Base-by-base conservation (phyloP, 169 alveolate genomes). In the Ichthyophthirius multifiliis region DNA sequence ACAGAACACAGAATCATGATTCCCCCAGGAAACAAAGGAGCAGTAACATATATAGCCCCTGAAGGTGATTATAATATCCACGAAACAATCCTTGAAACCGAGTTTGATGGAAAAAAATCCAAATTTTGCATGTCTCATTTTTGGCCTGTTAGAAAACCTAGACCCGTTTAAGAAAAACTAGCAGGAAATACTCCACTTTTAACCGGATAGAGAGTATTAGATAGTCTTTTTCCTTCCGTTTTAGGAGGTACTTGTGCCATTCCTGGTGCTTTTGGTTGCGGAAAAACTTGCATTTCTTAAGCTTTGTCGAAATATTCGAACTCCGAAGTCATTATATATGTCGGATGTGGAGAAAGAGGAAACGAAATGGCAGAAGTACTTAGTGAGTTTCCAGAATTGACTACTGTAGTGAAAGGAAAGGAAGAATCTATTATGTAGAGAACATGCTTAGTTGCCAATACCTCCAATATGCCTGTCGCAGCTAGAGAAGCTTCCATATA, bases 311-410 rank as follows among this genome's bases (percentile, higher is more conserved):
- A 98, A 93, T 98, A 97, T 83, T 95, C 99, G 65, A 98, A 98
- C 93, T 95, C 99, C 71, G 98, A 98, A 80, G 97, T 97, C 75
- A 96, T 98, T 48, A 94, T 98, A 63, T 97, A 99, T 92, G 99
- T 99, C 76, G 99, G 99, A 5, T 99, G 99, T 89, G 99, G 99
- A 48, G 99, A 99, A 89, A 95, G 99, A 86, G 99, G 99, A 39
- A 99, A 99, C 89, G 99, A 99, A 83, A 99, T 99, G 99, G 99
- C 99, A 31, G 99, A 99, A 90, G 99, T 99, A 75, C 96, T 98
- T 16, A 93, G 95, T 39, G 99, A 99, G 74, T 99, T 99, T 97
- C 99, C 99, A 9, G 99, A 97, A 90, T 96, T 99, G 74, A 1
- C 16, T n/a, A 39, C 65, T 45, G 85, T 63, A 48, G 67, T 88